These are phyloP conservation scores for Lactarius tabidus DNA, from an alignment of 768 basidiomycete genomes.

Conservation along the genomic window DNA sequence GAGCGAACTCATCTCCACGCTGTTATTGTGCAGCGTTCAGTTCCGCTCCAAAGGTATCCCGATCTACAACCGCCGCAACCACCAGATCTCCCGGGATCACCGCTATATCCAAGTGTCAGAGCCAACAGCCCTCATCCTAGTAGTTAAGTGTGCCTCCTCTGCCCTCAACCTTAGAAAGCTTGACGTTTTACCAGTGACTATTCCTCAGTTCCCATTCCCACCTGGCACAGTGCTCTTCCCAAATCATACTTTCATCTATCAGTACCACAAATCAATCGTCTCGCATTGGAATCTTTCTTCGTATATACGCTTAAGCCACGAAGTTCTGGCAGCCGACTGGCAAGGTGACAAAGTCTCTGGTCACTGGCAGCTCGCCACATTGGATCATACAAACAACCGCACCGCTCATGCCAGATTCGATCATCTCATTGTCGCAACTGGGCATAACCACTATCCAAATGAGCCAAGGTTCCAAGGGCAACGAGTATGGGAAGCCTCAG, in stretches of 20 bases:
- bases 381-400: conserved; percentile 24
- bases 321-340: conserved; percentile 44
- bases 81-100: conserved; percentile 49
- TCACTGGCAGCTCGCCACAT: conserved; percentile 43
- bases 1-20: conserved; percentile 7
- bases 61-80: conserved; percentile 35
- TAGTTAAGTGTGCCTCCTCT: conserved; percentile 26
- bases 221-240: conserved; percentile 50
- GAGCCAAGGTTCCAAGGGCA: conserved; percentile 45
- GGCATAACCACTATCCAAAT: conserved; percentile 51
- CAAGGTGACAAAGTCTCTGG: conserved; percentile 36
- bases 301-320: conserved; percentile 42
- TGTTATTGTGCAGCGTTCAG: background rate
- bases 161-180: background rate
- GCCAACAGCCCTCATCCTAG: conserved; percentile 55
- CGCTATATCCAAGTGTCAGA: conserved; percentile 49
- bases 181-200: conserved; percentile 38
- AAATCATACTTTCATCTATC: conserved; percentile 40
- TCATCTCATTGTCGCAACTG: conserved; percentile 53
- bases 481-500: conserved; percentile 43
- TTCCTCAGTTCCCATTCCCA: conserved; percentile 50
- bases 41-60: conserved; percentile 32
- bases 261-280: conserved; percentile 47
- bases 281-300: conserved; percentile 37
- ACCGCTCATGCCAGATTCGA: conserved; percentile 40